phyloP scores from a whole-genome alignment of 805 yeast genomes.

The Hanseniaspora guilliermondii region DNA sequence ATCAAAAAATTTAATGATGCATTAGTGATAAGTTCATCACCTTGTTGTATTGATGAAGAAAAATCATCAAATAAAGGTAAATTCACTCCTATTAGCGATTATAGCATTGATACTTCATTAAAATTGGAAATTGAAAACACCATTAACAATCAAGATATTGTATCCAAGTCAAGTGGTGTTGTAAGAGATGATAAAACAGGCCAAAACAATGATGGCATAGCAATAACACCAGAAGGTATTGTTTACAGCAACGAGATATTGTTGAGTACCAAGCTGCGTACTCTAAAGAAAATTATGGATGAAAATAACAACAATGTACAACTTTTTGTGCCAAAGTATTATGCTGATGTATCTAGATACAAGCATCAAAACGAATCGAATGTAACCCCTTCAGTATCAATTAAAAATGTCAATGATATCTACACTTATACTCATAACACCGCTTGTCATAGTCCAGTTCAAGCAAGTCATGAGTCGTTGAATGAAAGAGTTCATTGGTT shows the following conservation, averaged over 20 bases:
- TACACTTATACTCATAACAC: not conserved
- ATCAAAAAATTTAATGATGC: not conserved
- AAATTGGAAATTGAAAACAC: not conserved
- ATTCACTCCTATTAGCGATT: not conserved
- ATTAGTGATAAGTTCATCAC: not conserved
- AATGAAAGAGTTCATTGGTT: not conserved
- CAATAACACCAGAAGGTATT: not conserved
- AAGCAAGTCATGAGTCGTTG: too few relatives aligned
- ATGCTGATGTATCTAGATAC: not conserved
- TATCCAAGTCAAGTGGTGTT: not conserved
- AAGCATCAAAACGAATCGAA: not conserved
- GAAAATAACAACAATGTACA: not conserved
- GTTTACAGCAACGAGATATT: not conserved
- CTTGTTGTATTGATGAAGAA: not conserved
- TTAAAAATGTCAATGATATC: not conserved
- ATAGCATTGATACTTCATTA: not conserved
- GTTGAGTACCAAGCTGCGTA: not conserved
- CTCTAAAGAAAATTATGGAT: not conserved
- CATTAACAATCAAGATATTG: not conserved
- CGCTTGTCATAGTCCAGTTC: not conserved
- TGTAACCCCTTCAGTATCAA: not conserved
- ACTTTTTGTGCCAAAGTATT: not conserved
- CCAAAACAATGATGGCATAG: too few relatives aligned
- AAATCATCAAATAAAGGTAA: not conserved
- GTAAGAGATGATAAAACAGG: not conserved